Percentiles rank a stretch among this genome's conserved stretches.
Evolutionary conservation across 139 green algal species (phyloP).

Genomic region (Ulvella scutata): DNA sequence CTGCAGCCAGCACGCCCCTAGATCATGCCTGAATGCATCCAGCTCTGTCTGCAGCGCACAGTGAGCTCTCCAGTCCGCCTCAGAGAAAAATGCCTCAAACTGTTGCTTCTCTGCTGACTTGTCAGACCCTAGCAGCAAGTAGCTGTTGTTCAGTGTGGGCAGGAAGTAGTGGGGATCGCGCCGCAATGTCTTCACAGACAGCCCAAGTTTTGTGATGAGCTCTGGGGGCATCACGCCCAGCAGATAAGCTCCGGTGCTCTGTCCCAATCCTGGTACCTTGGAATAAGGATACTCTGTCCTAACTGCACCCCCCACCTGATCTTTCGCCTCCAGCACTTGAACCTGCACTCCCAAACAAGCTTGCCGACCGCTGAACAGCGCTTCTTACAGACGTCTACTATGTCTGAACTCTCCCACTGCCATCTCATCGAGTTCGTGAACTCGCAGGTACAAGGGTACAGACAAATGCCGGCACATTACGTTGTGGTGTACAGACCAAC

Average conservation of each 20-base stretch:
- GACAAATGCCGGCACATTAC: too few species aligned
- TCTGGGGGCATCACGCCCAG: conserved; percentile 45
- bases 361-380: too few species aligned
- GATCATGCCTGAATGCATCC: too few species aligned
- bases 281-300: conserved; percentile 37
- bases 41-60: conserved; percentile 20
- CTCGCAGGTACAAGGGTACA: too few species aligned
- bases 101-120: conserved; percentile 9
- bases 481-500: too few species aligned
- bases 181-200: neutral
- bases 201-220: conserved; percentile 10
- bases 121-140: conserved; percentile 26
- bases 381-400: too few species aligned
- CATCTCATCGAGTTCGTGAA: too few species aligned
- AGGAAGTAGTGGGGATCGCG: conserved; percentile 48
- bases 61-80: conserved; percentile 37
- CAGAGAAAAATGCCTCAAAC: conserved; percentile 34
- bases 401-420: too few species aligned
- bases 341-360: conserved; percentile 6
- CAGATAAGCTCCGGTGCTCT: conserved; percentile 42
- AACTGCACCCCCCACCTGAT: conserved; percentile 35
- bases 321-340: conserved; percentile 22
- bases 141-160: conserved; percentile 29
- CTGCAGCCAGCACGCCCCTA: too few species aligned
- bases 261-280: conserved; percentile 28